phyloP scores from a whole-genome alignment of 2,329 filamentous ascomycete species.

The Neurospora sp. region DNA sequence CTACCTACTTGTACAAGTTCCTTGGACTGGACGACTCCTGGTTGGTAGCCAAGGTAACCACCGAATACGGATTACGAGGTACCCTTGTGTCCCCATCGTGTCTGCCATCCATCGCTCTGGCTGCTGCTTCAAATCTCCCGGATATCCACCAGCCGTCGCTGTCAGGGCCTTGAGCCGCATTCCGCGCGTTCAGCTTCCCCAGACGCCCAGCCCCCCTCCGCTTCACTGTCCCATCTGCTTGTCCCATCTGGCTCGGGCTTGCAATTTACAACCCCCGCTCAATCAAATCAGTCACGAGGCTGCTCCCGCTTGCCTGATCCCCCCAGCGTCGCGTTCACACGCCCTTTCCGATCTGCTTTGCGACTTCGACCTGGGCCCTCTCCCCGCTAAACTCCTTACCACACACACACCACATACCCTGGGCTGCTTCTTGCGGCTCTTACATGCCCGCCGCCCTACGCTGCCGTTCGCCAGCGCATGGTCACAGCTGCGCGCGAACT shows the following conservation, averaged over 20 bases:
- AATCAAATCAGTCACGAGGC: background rate
- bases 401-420: conserved; percentile 3
- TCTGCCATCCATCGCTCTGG: background rate
- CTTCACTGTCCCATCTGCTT: background rate
- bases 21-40: background rate
- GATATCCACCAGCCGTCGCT: background rate
- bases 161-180: background rate
- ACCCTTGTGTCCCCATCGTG: background rate
- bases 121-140: background rate
- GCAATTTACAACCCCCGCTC: background rate
- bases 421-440: conserved; percentile 17
- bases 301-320: background rate
- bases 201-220: background rate
- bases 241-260: background rate
- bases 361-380: background rate
- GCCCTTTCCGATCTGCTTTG: background rate
- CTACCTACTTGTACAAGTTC: background rate
- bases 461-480: conserved; percentile 8
- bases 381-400: background rate
- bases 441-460: conserved; percentile 13
- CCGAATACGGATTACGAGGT: background rate
- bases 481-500: conserved; percentile 10
- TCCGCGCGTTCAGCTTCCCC: background rate
- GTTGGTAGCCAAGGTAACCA: background rate
- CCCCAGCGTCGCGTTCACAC: background rate